Conservation (phyloP, 106 monocot species). For the Dioscorea zingiberensis region DNA sequence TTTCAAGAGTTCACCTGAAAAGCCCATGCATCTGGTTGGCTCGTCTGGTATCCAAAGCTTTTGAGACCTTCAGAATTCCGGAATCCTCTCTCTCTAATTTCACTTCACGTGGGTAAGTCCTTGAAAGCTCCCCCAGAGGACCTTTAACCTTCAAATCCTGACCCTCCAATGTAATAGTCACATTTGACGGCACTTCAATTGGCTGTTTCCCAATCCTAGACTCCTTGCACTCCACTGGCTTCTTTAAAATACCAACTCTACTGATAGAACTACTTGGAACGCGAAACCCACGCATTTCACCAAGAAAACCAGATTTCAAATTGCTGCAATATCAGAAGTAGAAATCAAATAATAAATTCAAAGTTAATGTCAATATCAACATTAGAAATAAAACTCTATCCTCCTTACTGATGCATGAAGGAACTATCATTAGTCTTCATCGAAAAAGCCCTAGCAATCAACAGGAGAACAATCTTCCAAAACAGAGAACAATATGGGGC, state of each 20-base stretch:
- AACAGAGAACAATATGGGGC: no score
- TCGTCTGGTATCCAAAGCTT: slow-evolving; percentile 70
- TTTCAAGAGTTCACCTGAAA: slow-evolving; percentile 54
- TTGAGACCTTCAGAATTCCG: slow-evolving; percentile 63
- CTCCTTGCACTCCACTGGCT: slow-evolving; percentile 79
- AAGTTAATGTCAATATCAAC: no score
- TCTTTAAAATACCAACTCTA: slow-evolving; percentile 31
- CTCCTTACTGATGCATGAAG: no score
- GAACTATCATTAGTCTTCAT: no score
- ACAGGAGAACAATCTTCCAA: no score
- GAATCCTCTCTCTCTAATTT: slow-evolving; percentile 58
- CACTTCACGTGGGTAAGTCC: slow-evolving; percentile 73
- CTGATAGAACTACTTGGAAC: slow-evolving; percentile 15
- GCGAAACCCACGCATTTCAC: slow-evolving; percentile 42
- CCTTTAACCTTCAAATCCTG: slow-evolving; percentile 90
- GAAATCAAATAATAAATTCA: no score
- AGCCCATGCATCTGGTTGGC: slow-evolving; percentile 97
- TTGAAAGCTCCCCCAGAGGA: slow-evolving; percentile 74
- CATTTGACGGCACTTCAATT: slow-evolving; percentile 79
- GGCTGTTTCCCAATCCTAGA: slow-evolving; percentile 89
- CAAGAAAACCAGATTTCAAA: slow-evolving; percentile 60
- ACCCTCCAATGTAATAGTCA: slow-evolving; percentile 56
- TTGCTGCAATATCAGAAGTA: slow-evolving; percentile 27
- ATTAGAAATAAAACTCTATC: no score
- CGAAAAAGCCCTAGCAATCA: no score